Evolutionary conservation across 805 yeast species (phyloP), one percentile per base, ranked within the genome.

Genomic region (Candida cerambycidarum): DNA sequence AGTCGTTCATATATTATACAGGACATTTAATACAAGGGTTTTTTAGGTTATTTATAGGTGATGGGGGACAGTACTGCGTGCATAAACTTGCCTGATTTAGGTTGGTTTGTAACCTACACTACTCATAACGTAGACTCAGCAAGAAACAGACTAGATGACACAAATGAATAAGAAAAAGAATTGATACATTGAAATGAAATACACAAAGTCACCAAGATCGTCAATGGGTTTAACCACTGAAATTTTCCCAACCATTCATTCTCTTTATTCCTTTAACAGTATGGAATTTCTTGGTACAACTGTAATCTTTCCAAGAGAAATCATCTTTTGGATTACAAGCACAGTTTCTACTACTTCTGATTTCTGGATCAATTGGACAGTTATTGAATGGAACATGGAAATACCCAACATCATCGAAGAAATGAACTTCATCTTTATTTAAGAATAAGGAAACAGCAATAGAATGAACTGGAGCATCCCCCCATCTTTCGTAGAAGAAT

Each of bases 401-500:
- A 65, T 89, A 88, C 39, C 96, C 96, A 48, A 88, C 78, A 56
- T 88, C 95, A 46, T 79, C 84, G 60, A 89, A 89, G 73, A 84
- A 61, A 58, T 89, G 95, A 38, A 89, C 67, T 57, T 82, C 71
- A 47, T 78, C 80, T 60, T 76, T 79, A 42, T 85, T 80, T 62
- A 87, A 59, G 68, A 89, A 85, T 51, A 89, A 68, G 4, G 93
- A 70, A 15, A 87, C 96, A 24, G 93, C 96, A 56, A 88, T 82
- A 5, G 95, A 85, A 63, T 88, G 96, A 38, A 88, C 83, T 27
- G 96, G 96, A 19, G 95, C 96, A 64, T 88, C 96, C 54, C 96
- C 95, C 96, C 95, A 87, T 65, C 96, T 77, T 71, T 85, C 89
- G 63, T 88, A 89, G 69, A 85, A 89, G 69, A 89, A 89, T n/a